Evolutionary conservation across 371 early-diverging fungal genomes (phyloP).

Genomic region (Apophysomyces trapeziformis): DNA sequence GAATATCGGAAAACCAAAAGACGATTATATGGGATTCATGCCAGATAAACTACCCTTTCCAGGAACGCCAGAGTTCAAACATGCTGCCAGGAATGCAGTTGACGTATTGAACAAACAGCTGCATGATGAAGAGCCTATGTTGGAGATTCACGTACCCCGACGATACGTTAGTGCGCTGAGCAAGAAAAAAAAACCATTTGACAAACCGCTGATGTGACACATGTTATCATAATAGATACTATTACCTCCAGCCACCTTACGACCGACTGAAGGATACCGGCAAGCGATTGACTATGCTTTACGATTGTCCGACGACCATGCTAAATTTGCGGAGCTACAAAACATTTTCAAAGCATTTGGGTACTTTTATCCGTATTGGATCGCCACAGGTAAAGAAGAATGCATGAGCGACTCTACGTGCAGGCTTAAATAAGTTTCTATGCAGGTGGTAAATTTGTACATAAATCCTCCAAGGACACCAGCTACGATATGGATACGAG

Average conservation of each 20-base stretch:
- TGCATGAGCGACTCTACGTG: not conserved
- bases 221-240: not conserved
- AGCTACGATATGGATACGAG: not conserved
- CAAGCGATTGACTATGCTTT: not conserved
- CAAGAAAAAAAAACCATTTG: not conserved
- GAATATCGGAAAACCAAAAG: not conserved
- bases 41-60: not conserved
- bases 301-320: not conserved
- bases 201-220: not conserved
- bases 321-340: not conserved
- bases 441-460: not conserved
- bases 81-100: not conserved
- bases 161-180: not conserved
- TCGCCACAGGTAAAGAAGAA: not conserved
- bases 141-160: not conserved
- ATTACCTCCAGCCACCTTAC: not conserved
- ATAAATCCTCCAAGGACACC: not conserved
- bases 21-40: not conserved
- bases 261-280: not conserved
- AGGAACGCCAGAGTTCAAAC: not conserved
- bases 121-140: not conserved
- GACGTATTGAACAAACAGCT: not conserved
- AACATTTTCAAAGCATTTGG: slow-evolving; percentile 2
- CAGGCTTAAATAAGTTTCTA: not conserved
- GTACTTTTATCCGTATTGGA: not conserved